Conservation (phyloP, 805 yeast genomes). For the Jamesozyma piceae region DNA sequence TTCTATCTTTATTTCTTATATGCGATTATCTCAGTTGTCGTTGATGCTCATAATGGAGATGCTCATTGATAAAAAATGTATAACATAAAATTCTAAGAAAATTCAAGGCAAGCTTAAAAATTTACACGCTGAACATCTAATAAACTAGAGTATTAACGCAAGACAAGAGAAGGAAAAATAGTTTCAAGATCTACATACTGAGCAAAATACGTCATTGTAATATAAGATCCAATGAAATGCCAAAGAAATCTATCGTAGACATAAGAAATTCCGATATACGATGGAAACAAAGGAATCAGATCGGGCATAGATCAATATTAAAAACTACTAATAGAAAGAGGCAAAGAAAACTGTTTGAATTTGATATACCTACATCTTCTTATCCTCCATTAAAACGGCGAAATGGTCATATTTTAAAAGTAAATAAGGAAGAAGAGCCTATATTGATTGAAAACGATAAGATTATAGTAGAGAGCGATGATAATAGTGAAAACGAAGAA, state of each 20-base stretch:
- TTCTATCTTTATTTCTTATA: too few relatives aligned
- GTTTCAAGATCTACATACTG: too few relatives aligned
- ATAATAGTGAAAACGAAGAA: neutral
- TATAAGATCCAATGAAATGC: slow-evolving; percentile 2
- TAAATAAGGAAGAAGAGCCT: slow-evolving; percentile 9
- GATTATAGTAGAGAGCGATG: neutral
- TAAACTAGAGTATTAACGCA: too few relatives aligned
- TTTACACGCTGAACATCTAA: too few relatives aligned
- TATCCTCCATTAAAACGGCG: slow-evolving; percentile 5
- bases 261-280: slow-evolving; percentile 10
- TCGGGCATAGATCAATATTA: neutral
- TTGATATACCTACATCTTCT: slow-evolving; percentile 18
- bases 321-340: slow-evolving; percentile 9
- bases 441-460: slow-evolving; percentile 7
- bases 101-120: too few relatives aligned
- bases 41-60: too few relatives aligned
- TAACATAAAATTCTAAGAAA: too few relatives aligned
- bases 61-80: too few relatives aligned
- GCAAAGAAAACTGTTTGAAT: slow-evolving; percentile 22
- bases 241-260: slow-evolving; percentile 13
- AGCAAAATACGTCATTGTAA: too few relatives aligned
- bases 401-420: slow-evolving; percentile 9
- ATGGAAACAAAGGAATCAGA: slow-evolving; percentile 1
- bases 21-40: too few relatives aligned
- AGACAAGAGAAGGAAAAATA: too few relatives aligned